A percentile compares a stretch with the other conserved stretches of the same genome.
phyloP scores from a whole-genome alignment of 2,329 filamentous ascomycete species.

The Gaeumannomyces tritici region DNA sequence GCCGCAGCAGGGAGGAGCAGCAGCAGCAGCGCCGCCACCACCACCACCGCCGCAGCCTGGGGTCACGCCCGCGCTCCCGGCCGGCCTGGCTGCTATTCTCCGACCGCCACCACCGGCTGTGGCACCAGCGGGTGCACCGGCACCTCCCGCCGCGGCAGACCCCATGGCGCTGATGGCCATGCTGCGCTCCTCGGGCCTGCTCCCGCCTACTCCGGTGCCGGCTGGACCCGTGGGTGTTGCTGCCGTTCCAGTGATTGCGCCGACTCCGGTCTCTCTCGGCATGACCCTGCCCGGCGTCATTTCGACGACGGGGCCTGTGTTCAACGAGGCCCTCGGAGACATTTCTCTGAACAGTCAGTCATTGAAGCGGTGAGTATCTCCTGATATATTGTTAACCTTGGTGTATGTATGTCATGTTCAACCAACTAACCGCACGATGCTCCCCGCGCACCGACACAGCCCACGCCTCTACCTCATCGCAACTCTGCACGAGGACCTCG shows the following conservation, averaged over 20 bases:
- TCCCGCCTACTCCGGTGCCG: slow-evolving; percentile 34
- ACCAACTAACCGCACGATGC: slow-evolving; percentile 24
- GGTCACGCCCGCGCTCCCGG: slow-evolving; percentile 17
- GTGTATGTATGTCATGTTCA: too few relatives aligned
- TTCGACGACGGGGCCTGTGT: slow-evolving; percentile 11
- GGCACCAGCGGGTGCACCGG: slow-evolving; percentile 24
- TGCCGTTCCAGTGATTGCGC: slow-evolving; percentile 16
- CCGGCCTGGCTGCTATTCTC: slow-evolving; percentile 9
- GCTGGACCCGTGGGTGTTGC: neutral
- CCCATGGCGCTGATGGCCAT: slow-evolving; percentile 57
- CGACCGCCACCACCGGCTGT: slow-evolving; percentile 16
- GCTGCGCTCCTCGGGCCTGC: slow-evolving; percentile 58
- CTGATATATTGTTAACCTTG: slow-evolving; percentile 25
- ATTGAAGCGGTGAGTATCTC: slow-evolving; percentile 59
- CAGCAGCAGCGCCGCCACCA: slow-evolving; percentile 16
- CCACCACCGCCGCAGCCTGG: slow-evolving; percentile 35
- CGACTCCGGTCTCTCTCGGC: slow-evolving; percentile 11
- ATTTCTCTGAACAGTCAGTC: slow-evolving; percentile 56
- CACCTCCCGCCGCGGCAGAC: slow-evolving; percentile 23
- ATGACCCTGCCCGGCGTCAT: slow-evolving; percentile 18
- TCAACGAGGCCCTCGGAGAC: slow-evolving; percentile 26
- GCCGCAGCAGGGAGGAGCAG: slow-evolving; percentile 27
- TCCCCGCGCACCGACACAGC: slow-evolving; percentile 2
- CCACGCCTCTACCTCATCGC: slow-evolving; percentile 31
- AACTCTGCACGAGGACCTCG: slow-evolving; percentile 68